Percentiles rank a stretch among this genome's conserved stretches.
phyloP scores from a whole-genome alignment of 305 asterid species.

The Ilex paraguariensis region DNA sequence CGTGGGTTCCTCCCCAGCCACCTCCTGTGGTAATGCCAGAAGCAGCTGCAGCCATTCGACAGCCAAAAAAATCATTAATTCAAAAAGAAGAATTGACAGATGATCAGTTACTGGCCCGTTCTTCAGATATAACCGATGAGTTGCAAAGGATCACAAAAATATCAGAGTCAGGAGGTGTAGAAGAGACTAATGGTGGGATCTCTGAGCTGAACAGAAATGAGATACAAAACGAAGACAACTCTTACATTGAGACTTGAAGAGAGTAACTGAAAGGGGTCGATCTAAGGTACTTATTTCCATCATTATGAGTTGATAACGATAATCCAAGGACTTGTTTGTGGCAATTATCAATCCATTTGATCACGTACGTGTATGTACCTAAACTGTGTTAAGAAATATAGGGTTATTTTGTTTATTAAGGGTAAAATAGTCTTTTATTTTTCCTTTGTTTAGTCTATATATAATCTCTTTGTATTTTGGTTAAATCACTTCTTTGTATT shows the following conservation, averaged over 20 bases:
- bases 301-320: too few relatives aligned
- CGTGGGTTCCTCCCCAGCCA: conserved; percentile 97
- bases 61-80: conserved; percentile 57
- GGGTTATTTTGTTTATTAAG: too few relatives aligned
- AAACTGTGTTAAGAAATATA: too few relatives aligned
- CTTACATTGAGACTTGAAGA: conserved; percentile 30
- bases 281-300: background rate
- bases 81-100: conserved; percentile 55
- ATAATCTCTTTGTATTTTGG: too few relatives aligned
- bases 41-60: conserved; percentile 92
- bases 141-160: conserved; percentile 63
- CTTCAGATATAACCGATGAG: conserved; percentile 54
- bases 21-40: conserved; percentile 91
- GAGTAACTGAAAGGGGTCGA: background rate
- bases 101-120: conserved; percentile 53
- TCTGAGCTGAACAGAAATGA: conserved; percentile 33
- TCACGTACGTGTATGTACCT: too few relatives aligned
- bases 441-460: too few relatives aligned
- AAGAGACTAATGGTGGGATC: conserved; percentile 34
- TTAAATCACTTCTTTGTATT: too few relatives aligned
- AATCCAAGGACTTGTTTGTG: too few relatives aligned
- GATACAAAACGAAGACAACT: conserved; percentile 37
- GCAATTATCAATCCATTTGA: too few relatives aligned
- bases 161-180: conserved; percentile 69
- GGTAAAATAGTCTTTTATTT: too few relatives aligned